Conservation (phyloP, 163 green algal species). For the Picocystis sp. region DNA sequence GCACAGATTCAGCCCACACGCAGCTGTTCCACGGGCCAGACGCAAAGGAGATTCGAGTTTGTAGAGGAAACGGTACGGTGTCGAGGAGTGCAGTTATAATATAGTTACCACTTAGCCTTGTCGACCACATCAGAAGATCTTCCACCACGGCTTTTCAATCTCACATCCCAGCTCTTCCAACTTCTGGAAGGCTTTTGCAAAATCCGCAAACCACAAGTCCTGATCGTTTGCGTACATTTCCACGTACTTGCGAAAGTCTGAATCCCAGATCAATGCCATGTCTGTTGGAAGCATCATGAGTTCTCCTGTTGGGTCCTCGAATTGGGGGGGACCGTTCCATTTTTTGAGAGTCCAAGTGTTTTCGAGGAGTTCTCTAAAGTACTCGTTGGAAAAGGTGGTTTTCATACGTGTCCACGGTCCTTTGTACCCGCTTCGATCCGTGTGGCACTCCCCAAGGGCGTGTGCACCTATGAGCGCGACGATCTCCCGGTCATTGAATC, state of each 20-base stretch:
- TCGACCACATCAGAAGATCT: no score
- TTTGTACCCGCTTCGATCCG: conserved; percentile 48
- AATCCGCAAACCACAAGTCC: conserved; percentile 61
- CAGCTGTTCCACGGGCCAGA: no score
- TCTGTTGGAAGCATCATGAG: conserved; percentile 79
- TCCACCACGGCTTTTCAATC: no score
- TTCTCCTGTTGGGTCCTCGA: conserved; percentile 48
- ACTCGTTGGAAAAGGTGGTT: conserved; percentile 75
- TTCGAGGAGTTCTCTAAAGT: conserved; percentile 52
- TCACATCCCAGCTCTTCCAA: conserved; percentile 50
- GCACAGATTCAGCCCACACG: no score
- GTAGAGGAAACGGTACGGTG: background rate
- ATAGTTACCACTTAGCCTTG: no score
- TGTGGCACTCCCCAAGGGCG: conserved; percentile 56
- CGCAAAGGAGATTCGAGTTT: no score
- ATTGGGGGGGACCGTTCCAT: conserved; percentile 63
- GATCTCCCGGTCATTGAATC: conserved; percentile 75
- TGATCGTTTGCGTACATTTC: conserved; percentile 57
- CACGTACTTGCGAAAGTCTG: conserved; percentile 40
- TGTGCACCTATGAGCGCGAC: conserved; percentile 54
- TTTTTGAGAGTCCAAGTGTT: conserved; percentile 65
- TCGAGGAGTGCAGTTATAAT: no score
- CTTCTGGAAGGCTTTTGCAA: conserved; percentile 54
- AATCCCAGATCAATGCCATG: conserved; percentile 46
- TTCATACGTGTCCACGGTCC: conserved; percentile 62